Percentiles rank a stretch among this genome's conserved stretches.
phyloP scores from a whole-genome alignment of 2,329 filamentous ascomycete species.

The Aureobasidium vineae region DNA sequence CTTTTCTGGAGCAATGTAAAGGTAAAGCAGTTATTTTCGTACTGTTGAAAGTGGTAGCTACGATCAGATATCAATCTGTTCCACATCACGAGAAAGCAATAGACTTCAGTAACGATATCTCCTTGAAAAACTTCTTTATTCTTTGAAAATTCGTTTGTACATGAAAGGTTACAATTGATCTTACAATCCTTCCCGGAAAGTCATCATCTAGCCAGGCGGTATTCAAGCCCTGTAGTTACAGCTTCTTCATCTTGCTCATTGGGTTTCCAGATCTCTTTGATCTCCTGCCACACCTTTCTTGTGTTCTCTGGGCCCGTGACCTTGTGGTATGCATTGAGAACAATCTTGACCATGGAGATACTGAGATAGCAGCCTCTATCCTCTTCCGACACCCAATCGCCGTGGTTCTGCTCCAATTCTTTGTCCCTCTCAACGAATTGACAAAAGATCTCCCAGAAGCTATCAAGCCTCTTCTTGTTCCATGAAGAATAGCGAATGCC shows the following conservation, averaged over 20 bases:
- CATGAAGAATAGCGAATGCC: slow-evolving; percentile 65
- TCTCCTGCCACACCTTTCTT: slow-evolving; percentile 54
- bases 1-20: neutral
- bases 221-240: slow-evolving; percentile 2
- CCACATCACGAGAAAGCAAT: too few relatives aligned
- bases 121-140: neutral
- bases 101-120: neutral
- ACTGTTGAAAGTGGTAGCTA: neutral
- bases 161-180: slow-evolving; percentile 16
- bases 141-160: slow-evolving; percentile 22
- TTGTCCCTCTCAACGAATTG: slow-evolving; percentile 53
- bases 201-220: neutral
- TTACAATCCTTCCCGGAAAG: slow-evolving; percentile 8
- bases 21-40: neutral
- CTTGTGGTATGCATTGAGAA: slow-evolving; percentile 62
- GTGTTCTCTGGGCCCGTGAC: slow-evolving; percentile 56
- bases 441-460: slow-evolving; percentile 54
- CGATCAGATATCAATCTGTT: too few relatives aligned
- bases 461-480: slow-evolving; percentile 66
- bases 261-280: slow-evolving; percentile 42
- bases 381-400: slow-evolving; percentile 28
- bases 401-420: slow-evolving; percentile 31
- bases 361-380: slow-evolving; percentile 39
- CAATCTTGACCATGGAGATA: slow-evolving; percentile 58
- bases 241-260: slow-evolving; percentile 35